Conservation (phyloP, 1,284 basidiomycete species). For the Puccinia horiana region DNA sequence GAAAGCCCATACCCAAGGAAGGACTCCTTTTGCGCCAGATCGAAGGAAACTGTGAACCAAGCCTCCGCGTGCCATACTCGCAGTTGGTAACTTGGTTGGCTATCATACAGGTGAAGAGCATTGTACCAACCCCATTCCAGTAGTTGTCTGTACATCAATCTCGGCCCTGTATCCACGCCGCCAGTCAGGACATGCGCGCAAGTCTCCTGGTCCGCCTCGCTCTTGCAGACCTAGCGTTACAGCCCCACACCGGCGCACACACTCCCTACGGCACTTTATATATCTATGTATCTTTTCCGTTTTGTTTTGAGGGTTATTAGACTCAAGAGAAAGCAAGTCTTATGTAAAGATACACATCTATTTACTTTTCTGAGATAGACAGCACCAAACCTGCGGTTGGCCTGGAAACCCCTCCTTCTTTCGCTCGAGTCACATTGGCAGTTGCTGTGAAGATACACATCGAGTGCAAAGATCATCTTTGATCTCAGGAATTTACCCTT, state of each 20-base stretch:
- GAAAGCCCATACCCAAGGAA: no score
- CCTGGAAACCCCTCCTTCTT: background rate
- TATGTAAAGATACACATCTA: no score
- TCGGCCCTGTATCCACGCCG: background rate
- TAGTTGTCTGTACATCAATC: background rate
- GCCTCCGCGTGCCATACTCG: background rate
- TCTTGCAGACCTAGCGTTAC: background rate
- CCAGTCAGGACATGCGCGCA: background rate
- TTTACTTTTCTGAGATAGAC: background rate
- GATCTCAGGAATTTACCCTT: background rate
- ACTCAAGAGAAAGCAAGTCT: background rate
- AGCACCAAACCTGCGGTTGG: background rate
- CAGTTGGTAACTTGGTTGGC: background rate
- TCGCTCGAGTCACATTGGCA: background rate
- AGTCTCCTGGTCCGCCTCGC: background rate
- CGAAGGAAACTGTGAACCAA: background rate
- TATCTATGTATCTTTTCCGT: background rate
- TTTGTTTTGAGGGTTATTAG: background rate
- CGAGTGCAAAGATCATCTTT: conserved; percentile 13
- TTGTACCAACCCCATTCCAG: background rate
- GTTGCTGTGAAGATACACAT: background rate
- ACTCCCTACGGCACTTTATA: background rate
- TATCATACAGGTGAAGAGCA: background rate
- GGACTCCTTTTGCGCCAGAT: no score
- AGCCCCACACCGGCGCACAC: background rate